Evolutionary conservation across 352 stramenopile species (phyloP).

Genomic region (Globisporangium orthogonon): DNA sequence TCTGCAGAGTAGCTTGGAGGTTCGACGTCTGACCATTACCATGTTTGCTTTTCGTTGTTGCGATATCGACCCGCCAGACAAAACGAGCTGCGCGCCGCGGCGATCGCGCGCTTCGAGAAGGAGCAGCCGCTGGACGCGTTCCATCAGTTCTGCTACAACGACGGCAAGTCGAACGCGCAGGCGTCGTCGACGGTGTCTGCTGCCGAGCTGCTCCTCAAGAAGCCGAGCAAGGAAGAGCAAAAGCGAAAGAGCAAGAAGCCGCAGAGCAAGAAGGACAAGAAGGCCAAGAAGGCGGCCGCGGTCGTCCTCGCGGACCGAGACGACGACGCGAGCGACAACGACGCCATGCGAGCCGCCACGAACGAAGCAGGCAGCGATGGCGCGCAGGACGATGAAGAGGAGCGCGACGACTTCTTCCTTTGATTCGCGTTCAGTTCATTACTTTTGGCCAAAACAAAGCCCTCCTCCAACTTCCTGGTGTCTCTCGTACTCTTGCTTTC

Average conservation of each 20-base stretch:
- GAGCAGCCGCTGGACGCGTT: slow-evolving; percentile 58
- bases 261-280: slow-evolving; percentile 38
- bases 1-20: no score
- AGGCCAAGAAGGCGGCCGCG: slow-evolving; percentile 11
- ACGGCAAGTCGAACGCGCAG: slow-evolving; percentile 26
- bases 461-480: background rate
- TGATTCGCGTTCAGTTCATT: slow-evolving; percentile 7
- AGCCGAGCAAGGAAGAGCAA: slow-evolving; percentile 54
- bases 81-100: slow-evolving; percentile 32
- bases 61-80: slow-evolving; percentile 15
- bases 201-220: slow-evolving; percentile 54
- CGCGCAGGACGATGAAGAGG: slow-evolving; percentile 31
- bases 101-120: slow-evolving; percentile 42
- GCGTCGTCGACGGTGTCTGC: slow-evolving; percentile 8
- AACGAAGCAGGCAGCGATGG: slow-evolving; percentile 11
- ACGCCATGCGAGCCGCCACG: slow-evolving; percentile 4
- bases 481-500: background rate
- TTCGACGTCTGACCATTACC: background rate
- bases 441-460: background rate
- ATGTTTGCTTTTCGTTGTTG: background rate
- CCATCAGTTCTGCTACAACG: slow-evolving; percentile 70
- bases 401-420: slow-evolving; percentile 69
- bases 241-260: slow-evolving; percentile 62
- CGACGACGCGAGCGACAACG: slow-evolving; percentile 23
- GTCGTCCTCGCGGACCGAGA: slow-evolving; percentile 52